Evolutionary conservation across 441 rosid species (phyloP), one percentile per base, ranked within the genome.

Genomic region (Populus tomentosa): DNA sequence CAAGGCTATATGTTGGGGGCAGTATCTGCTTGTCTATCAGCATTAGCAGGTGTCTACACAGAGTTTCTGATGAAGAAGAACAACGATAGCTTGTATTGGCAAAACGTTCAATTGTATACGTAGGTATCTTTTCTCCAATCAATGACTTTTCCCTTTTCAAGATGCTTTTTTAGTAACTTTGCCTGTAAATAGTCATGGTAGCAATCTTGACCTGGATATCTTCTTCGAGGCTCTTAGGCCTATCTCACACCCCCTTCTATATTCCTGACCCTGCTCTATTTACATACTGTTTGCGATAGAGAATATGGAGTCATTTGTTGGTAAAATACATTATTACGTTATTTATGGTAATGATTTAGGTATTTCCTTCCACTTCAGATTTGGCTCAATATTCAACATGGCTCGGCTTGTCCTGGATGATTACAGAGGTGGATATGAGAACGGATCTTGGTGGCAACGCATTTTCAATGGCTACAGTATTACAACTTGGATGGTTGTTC

Each of bases 361-460:
- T 24, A 4, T 26, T 70, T 71, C 28, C 3, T 62, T 36, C 67
- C 79, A 80, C 77, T 66, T 24, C 84, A 95, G 98, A 84, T 95
- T 91, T 80, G 98, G 99, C 40, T 84, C 89, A 30, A 82, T 92
- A 70, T 95, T 95, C 91, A 95, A 94, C 69, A 80, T 94, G 94
- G 94, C 88, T 14, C 81, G 92, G 67, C 97, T 94, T 82, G 33
- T 91, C 70, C 74, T 89, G 77, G 98, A 95, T 95, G 98, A 95
- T 86, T 90, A 93, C 72, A 81, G 88, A 82, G 84, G 89, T 76
- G 92, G 92, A 35, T 93, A 89, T 88, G 94, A 93, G 88, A 90
- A 90, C 61, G 99, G 98, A 72, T 87, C 89, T n/a, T 92, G 94
- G 95, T 91, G 97, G 99, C 95, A 91, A 80, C 91, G 92, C 68